A percentile compares a stretch with the other conserved stretches of the same genome.
Evolutionary conservation across 441 rosid species (phyloP).

Genomic region (Cnidoscolus chayamansa): DNA sequence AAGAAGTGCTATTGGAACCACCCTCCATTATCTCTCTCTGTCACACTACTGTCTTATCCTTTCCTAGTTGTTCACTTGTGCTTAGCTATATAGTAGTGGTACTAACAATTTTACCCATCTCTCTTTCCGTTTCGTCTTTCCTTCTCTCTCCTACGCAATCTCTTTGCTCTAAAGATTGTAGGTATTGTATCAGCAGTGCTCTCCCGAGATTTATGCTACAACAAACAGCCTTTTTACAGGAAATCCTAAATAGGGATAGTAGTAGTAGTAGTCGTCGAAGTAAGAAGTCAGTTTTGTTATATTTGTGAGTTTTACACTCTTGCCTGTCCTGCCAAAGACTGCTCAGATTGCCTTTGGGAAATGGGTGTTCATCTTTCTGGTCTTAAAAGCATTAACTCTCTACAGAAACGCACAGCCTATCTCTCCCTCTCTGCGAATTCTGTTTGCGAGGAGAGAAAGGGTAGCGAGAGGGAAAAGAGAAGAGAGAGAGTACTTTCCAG

Average conservation of each 20-base stretch:
- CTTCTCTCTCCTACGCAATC: constrained; percentile 36
- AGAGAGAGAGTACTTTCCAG: background rate
- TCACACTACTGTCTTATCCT: constrained; percentile 32
- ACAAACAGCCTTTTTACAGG: constrained; percentile 67
- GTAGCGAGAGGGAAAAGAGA: background rate
- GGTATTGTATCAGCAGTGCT: constrained; percentile 29
- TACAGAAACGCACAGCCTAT: background rate
- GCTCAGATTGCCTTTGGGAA: constrained; percentile 46
- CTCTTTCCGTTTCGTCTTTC: constrained; percentile 21
- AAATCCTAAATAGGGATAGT: constrained; percentile 52
- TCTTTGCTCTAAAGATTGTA: constrained; percentile 32
- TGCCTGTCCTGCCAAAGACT: constrained; percentile 40
- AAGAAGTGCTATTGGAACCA: constrained; percentile 34
- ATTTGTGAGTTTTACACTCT: constrained; percentile 43
- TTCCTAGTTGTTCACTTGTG: constrained; percentile 11
- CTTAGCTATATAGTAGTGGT: constrained; percentile 16
- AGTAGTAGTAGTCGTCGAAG: constrained; percentile 24
- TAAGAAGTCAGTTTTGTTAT: constrained; percentile 30
- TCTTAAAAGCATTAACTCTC: constrained; percentile 12
- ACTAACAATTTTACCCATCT: constrained; percentile 49
- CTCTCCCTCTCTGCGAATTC: too few relatives aligned
- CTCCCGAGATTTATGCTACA: constrained; percentile 95
- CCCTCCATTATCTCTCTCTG: constrained; percentile 31
- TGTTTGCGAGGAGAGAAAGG: constrained; percentile 3
- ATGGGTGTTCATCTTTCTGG: constrained; percentile 26